Conservation (phyloP, 768 basidiomycete genomes). For the Trametes sanguinea region DNA sequence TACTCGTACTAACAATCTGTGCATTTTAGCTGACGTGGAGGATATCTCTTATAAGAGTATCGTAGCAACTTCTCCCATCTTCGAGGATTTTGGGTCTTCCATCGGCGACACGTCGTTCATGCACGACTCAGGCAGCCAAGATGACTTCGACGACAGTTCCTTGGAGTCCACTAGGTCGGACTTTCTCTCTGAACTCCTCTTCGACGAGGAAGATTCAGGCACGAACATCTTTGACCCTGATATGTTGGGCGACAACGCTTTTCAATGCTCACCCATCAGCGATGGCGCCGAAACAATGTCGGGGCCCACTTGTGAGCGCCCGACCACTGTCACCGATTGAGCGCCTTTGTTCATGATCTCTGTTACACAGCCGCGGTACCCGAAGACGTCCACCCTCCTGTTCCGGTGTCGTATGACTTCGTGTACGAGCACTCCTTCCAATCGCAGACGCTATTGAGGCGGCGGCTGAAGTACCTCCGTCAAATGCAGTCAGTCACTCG, state of each 20-base stretch:
- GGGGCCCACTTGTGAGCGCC: too few species aligned
- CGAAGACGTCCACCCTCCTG: background rate
- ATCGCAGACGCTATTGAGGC: background rate
- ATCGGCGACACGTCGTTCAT: background rate
- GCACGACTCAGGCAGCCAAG: background rate
- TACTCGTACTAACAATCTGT: too few species aligned
- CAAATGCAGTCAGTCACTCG: background rate
- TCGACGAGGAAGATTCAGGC: background rate
- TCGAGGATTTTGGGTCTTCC: too few species aligned
- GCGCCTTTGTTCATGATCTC: too few species aligned
- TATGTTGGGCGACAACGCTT: background rate
- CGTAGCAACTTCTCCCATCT: too few species aligned
- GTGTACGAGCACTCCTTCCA: background rate
- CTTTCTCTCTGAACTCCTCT: background rate
- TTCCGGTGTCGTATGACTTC: background rate
- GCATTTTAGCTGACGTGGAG: too few species aligned
- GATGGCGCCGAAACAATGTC: too few species aligned
- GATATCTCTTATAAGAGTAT: too few species aligned
- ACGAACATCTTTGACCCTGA: background rate
- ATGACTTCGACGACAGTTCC: background rate
- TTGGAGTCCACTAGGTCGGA: background rate
- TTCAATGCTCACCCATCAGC: too few species aligned
- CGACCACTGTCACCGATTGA: too few species aligned
- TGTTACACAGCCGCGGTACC: background rate
- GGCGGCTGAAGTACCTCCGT: constrained; percentile 1